Evolutionary conservation across 257 asterid genomes (phyloP), one percentile per base, ranked within the genome.

Genomic region (Solanum arcanum): DNA sequence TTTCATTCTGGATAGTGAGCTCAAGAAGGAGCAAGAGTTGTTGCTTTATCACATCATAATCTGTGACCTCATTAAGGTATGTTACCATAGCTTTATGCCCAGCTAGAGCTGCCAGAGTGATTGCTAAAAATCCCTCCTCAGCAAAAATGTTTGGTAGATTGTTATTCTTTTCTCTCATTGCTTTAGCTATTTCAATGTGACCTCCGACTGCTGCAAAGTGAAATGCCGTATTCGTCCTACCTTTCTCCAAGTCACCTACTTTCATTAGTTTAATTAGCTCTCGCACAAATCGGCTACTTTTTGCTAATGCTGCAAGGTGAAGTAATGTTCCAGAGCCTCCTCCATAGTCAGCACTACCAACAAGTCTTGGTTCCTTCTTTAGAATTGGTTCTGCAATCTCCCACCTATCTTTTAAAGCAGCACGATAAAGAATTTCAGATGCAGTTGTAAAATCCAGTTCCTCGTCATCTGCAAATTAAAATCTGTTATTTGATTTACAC

Each of bases 181-280:
- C 35, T 44, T 83, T 70, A 5, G 88, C 90, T 25, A 74, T 39
- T 64, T 84, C 87, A 14, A 87, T 72, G 0, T 46, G 10, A 15
- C 90, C 92, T 15, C 86, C 59, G 2, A 23, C 9, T 41, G 88
- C 91, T 1, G 91, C 92, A 31, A 56, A 18, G 64, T 42, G 27
- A 72, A 87, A 89, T 7, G 91, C 87, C 16, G 86, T 73, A 6
- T 25, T 10, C 6, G 39, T 13, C 6, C 86, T 49, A 39, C 23
- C 62, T 52, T 6, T 35, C 42, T 12, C 68, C 72, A 52, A 52
- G 62, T 89, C 87, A 13, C 11, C 14, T 18, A 2, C 5, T n/a
- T 16, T 5, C 86, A 86, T 70, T 25, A 6, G 9, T 20, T 59
- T 11, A 6, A 89, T 81, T 29, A 89, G 81, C 29, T 62, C 37